Conservation (phyloP, 768 basidiomycete species). For the Serendipita indica region DNA sequence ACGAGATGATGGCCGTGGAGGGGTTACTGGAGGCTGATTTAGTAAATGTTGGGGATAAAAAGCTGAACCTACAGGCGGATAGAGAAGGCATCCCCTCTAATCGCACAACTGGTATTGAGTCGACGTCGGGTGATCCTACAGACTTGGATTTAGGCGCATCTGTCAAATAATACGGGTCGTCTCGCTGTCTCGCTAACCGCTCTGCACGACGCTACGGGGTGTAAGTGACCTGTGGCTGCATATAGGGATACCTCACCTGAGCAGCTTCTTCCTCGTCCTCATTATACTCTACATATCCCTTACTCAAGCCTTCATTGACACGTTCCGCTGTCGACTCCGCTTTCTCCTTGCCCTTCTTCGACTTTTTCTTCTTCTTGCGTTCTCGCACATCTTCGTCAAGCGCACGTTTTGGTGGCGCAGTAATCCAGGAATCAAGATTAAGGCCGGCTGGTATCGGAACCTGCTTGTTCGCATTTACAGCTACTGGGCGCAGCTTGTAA, state of each 20-base stretch:
- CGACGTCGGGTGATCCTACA: slow-evolving; percentile 43
- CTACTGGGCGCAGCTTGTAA: slow-evolving; percentile 80
- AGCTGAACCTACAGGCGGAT: not conserved
- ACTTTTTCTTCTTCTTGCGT: slow-evolving; percentile 23
- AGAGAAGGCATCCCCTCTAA: slow-evolving; percentile 33
- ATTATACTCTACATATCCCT: slow-evolving; percentile 18
- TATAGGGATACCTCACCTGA: too few species aligned
- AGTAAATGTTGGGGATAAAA: not conserved
- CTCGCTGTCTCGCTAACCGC: slow-evolving; percentile 55
- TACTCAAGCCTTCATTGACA: slow-evolving; percentile 23
- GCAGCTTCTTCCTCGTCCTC: slow-evolving; percentile 21
- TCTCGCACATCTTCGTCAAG: slow-evolving; percentile 24
- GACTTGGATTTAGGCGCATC: slow-evolving; percentile 33
- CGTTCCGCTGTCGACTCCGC: too few species aligned
- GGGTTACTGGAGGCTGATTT: not conserved
- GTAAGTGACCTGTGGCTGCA: slow-evolving; percentile 22
- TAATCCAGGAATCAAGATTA: slow-evolving; percentile 75
- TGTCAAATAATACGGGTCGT: slow-evolving; percentile 86
- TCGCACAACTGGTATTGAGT: slow-evolving; percentile 80
- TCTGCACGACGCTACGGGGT: slow-evolving; percentile 59
- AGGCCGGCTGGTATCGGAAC: slow-evolving; percentile 73
- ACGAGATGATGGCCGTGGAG: not conserved
- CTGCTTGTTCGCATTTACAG: slow-evolving; percentile 58
- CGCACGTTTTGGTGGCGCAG: slow-evolving; percentile 40
- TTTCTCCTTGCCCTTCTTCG: slow-evolving; percentile 35